Base-by-base conservation (phyloP, 768 basidiomycete species). In the Boletus fagicola region DNA sequence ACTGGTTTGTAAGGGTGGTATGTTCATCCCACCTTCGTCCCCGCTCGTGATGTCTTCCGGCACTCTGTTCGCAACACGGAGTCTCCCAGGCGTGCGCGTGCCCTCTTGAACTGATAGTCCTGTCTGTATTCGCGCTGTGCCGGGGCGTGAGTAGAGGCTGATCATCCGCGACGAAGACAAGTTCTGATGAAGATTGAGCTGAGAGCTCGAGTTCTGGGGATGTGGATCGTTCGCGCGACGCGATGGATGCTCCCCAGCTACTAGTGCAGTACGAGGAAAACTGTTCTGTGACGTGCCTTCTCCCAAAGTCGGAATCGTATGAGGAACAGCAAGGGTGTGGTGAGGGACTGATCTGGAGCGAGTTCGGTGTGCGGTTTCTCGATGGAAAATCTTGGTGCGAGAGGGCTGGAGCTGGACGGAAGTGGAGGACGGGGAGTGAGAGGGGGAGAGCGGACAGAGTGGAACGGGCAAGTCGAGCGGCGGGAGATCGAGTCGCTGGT, bases 271-370 rank as follows among this genome's bases (percentile, higher is more conserved):
- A 35, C 20, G 53, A 54, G 43, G 20, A 9, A 46, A 7, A 7
- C 26, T 40, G 18, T 35, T 65, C 60, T 51, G 61, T 49, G 49
- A 49, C 26, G 26, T 30, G 22, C 46, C 45, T n/a, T 28, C 52
- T 10, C 50, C 58, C 26, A 11, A 22, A 12, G 54, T 20, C 8
- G 58, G 58, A 20, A 58, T 51, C 31, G 61, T 53, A 40, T 63
- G 60, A 13, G 62, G 64, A 33, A 65, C 58, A 20, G 51, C 50
- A 39, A 69, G 56, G 20, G 87, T 0, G 88, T 87, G 0, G 90
- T 92, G 43, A 87, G 83, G 4, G 90, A 90, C 64, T 92, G 90
- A 65, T 87, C 86, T 4, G 86, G 78, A 2, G 88, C 85, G 35
- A 91, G 81, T 47, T 83, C 84, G 49, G 90, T 86, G 43, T 71